phyloP scores from a whole-genome alignment of 139 green algal species.

The Coelastrella sp. region DNA sequence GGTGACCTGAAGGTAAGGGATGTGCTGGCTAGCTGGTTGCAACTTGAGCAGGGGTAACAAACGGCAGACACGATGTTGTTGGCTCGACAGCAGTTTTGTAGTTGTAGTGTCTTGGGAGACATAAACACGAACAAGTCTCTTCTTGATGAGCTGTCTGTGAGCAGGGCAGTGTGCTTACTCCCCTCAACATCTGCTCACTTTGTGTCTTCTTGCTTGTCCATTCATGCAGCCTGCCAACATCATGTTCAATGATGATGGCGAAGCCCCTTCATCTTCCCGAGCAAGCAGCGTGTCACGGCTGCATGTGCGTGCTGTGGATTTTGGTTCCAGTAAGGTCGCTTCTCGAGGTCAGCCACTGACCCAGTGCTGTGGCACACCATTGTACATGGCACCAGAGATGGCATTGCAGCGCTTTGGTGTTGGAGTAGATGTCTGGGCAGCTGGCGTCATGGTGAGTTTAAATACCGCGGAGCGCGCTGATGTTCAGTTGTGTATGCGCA shows the following conservation, averaged over 20 bases:
- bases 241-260: slow-evolving; percentile 7
- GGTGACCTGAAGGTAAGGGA: slow-evolving; percentile 25
- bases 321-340: slow-evolving; percentile 65
- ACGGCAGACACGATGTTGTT: no score
- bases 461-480: not conserved
- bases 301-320: slow-evolving; percentile 58
- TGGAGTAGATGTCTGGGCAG: slow-evolving; percentile 79
- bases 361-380: slow-evolving; percentile 54
- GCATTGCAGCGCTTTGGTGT: slow-evolving; percentile 64
- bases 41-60: no score
- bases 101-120: no score
- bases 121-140: no score
- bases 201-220: not conserved
- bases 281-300: not conserved
- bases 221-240: slow-evolving; percentile 30
- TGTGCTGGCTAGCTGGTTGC: not conserved
- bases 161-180: no score
- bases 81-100: no score
- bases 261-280: not conserved
- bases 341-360: not conserved
- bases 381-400: slow-evolving; percentile 85
- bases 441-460: slow-evolving; percentile 45
- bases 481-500: no score
- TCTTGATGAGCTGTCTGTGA: no score
- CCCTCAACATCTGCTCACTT: no score